Conservation (phyloP, 2,329 filamentous ascomycete species). For the Fusarium transvaalense region DNA sequence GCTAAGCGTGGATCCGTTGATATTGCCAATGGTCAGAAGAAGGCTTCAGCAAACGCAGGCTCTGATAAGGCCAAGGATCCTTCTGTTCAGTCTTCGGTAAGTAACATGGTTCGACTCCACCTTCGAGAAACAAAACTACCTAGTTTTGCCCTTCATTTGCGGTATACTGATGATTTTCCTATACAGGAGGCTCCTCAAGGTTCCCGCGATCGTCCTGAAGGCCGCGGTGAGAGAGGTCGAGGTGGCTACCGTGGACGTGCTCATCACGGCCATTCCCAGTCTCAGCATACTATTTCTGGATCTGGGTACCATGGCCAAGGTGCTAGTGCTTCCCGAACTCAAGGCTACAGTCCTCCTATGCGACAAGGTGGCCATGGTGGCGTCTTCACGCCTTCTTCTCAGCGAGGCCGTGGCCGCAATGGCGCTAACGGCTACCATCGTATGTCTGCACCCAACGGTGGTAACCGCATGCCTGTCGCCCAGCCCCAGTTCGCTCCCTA, state of each 20-base stretch:
- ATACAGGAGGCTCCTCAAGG: conserved; percentile 47
- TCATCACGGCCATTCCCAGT: conserved; percentile 56
- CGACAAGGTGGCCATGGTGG: conserved; percentile 57
- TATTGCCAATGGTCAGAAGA: conserved; percentile 57
- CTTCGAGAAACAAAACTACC: not conserved
- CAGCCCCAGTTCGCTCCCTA: conserved; percentile 54
- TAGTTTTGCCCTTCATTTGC: not conserved
- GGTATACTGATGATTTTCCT: conserved; percentile 17
- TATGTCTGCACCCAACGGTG: conserved; percentile 56
- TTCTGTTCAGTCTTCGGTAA: conserved; percentile 55
- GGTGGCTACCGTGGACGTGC: conserved; percentile 61
- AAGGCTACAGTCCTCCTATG: conserved; percentile 60
- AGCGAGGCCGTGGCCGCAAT: conserved; percentile 55
- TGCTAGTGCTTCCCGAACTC: conserved; percentile 51
- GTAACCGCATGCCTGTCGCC: conserved; percentile 53
- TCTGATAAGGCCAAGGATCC: conserved; percentile 59
- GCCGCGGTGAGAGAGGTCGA: conserved; percentile 57
- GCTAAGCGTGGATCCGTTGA: conserved; percentile 63
- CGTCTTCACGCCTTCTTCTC: conserved; percentile 52
- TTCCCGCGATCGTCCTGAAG: conserved; percentile 54
- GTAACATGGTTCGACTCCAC: conserved; percentile 41
- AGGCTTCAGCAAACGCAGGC: conserved; percentile 52
- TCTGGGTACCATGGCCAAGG: conserved; percentile 53
- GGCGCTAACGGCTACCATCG: conserved; percentile 54
- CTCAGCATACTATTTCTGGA: conserved; percentile 49